phyloP scores from a whole-genome alignment of 2,329 filamentous ascomycete species.

The Rhytidhysteron rufulum region DNA sequence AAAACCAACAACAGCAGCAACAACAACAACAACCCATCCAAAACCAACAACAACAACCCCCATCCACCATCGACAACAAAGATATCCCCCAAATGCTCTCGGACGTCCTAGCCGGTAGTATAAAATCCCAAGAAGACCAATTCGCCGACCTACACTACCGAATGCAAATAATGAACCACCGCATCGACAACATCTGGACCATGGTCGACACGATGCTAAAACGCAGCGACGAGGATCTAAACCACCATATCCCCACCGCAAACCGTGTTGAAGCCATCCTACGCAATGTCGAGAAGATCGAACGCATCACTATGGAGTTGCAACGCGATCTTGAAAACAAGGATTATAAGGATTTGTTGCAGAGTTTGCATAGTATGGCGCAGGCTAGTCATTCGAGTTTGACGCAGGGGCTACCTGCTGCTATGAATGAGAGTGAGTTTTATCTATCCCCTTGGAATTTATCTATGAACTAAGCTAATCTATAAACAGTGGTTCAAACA shows the following conservation, averaged over 20 bases:
- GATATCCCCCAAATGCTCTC: constrained; percentile 37
- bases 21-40: constrained; percentile 24
- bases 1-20: constrained; percentile 12
- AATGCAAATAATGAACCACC: constrained; percentile 69
- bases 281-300: constrained; percentile 50
- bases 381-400: constrained; percentile 52
- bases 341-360: constrained; percentile 55
- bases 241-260: constrained; percentile 25
- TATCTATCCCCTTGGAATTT: not conserved
- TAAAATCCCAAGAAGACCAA: constrained; percentile 53
- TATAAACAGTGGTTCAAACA: constrained; percentile 45
- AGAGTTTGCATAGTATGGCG: constrained; percentile 51
- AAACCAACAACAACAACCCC: constrained; percentile 21
- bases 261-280: constrained; percentile 37
- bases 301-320: constrained; percentile 48
- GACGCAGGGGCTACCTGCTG: constrained; percentile 48
- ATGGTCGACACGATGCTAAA: constrained; percentile 51
- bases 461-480: no score
- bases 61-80: constrained; percentile 20
- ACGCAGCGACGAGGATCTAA: constrained; percentile 53
- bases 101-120: constrained; percentile 41
- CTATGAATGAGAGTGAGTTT: constrained; percentile 48
- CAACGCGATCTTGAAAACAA: constrained; percentile 54
- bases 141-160: constrained; percentile 84
- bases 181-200: constrained; percentile 60